These are phyloP conservation scores for Paecilomyces niveus DNA, from an alignment of 2,329 filamentous ascomycete genomes.

Conservation along the genomic window DNA sequence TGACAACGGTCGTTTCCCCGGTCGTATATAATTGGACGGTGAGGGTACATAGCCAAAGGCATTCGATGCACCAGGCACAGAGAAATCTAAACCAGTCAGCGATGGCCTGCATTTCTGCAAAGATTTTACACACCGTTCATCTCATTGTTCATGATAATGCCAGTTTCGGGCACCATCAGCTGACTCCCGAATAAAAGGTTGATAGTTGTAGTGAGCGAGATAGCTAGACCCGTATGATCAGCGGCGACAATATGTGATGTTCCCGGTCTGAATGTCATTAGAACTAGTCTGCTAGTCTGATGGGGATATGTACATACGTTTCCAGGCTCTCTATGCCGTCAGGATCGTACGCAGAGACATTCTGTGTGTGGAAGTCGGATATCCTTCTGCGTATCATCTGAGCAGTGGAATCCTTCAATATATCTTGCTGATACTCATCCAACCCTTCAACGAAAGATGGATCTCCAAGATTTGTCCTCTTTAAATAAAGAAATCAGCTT, in stretches of 20 bases:
- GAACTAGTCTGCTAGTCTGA: background rate
- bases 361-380: conserved; percentile 62
- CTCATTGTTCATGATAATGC: conserved; percentile 65
- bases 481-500: conserved; percentile 13
- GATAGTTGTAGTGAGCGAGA: conserved; percentile 78
- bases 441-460: conserved; percentile 64
- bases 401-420: conserved; percentile 59
- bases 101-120: background rate
- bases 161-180: conserved; percentile 72
- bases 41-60: conserved; percentile 79
- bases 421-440: conserved; percentile 55
- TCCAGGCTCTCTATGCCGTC: conserved; percentile 57
- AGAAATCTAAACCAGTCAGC: conserved; percentile 59
- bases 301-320: conserved; percentile 34
- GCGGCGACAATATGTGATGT: conserved; percentile 54
- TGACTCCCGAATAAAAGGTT: conserved; percentile 79
- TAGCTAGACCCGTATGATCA: conserved; percentile 65
- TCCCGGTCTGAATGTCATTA: conserved; percentile 31
- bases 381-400: conserved; percentile 59
- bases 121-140: conserved; percentile 41
- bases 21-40: conserved; percentile 71
- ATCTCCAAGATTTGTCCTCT: conserved; percentile 73
- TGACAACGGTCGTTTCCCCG: conserved; percentile 74
- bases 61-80: conserved; percentile 69
- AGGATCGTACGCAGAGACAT: conserved; percentile 68